Base-by-base conservation (phyloP, 2,329 filamentous ascomycete genomes). In the Fusarium siculi region DNA sequence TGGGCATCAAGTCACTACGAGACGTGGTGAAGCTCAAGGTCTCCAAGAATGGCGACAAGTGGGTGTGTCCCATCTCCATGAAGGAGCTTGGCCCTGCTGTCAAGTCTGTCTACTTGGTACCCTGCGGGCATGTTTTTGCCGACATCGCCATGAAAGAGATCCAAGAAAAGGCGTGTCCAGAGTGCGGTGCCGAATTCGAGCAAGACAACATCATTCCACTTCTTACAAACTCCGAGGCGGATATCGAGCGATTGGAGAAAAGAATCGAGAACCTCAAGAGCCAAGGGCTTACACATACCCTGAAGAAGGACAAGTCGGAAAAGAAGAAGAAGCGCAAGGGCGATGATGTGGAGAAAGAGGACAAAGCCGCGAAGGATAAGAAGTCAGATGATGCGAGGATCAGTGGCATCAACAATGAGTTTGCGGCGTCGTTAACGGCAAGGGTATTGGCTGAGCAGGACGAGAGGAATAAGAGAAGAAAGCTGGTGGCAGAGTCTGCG, bases 71-170 rank as follows among this genome's bases (percentile, higher is more conserved):
- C 0, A 89, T 98, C 61, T 97, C 95, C 4, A 90, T 93, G 77
- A 97, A 97, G 80, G 91, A 93, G 80, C 84, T 99, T 30, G 96
- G 96, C 1, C 91, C 95, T 0, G 87, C 87, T 9, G 91, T 92
- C 21, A 96, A 92, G 81, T 88, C 94, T 2, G 94, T 97, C 4
- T 99, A 98, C 78, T 78, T 99, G 6, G 93, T 98, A 9, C 96
- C 96, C 0, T 99, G 96, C 78, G 97, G 96, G 0, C 97, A 99
- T 85, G 95, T 94, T 2, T 98, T 98, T 82, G 92, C 94, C 2
- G 95, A 97, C 69, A 90, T 91, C 59, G 94, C 95, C 12, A 91
- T 98, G 74, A 93, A 92, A 74, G 93, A 96, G 82, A 90, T 97
- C n/a, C 80, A 84, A 7, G 92, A 93, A 72, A 85, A 86, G 34